Percentiles rank a stretch among this genome's conserved stretches.
Evolutionary conservation across 2,329 filamentous ascomycete genomes (phyloP).

Genomic region (Paecilomyces variotii): DNA sequence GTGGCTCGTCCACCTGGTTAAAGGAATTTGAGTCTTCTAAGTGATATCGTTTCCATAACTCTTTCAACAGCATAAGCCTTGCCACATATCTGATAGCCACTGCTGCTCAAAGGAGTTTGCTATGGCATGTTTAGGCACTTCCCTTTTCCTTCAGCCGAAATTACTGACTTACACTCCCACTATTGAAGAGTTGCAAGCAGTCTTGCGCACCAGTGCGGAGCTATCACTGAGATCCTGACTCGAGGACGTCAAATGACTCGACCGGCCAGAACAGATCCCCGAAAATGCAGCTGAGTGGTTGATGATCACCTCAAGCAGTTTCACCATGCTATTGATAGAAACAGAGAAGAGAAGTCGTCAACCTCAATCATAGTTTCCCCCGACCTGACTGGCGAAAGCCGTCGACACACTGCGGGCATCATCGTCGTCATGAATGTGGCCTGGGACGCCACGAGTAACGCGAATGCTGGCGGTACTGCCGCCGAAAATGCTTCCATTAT

Average conservation of each 20-base stretch:
- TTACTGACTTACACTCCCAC: neutral
- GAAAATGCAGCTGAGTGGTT: neutral
- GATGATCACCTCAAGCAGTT: neutral
- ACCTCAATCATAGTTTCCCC: constrained; percentile 54
- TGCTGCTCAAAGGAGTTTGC: neutral
- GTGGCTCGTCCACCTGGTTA: neutral
- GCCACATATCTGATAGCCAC: neutral
- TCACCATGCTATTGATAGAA: constrained; percentile 1
- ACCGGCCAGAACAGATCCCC: neutral
- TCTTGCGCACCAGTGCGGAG: neutral
- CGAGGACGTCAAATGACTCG: neutral
- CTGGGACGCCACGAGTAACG: constrained; percentile 36
- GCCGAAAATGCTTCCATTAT: constrained; percentile 59
- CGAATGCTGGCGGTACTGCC: constrained; percentile 48
- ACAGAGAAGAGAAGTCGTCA: constrained; percentile 2
- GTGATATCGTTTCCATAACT: neutral
- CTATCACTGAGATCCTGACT: neutral
- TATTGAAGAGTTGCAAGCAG: neutral
- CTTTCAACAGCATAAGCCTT: neutral
- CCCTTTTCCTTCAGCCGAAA: neutral
- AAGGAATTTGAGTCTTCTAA: neutral
- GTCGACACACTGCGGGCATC: constrained; percentile 95
- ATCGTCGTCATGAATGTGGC: constrained; percentile 59
- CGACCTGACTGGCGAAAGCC: constrained; percentile 91
- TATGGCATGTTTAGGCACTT: neutral